Evolutionary conservation across 2,329 filamentous ascomycete genomes (phyloP).

Genomic region (Salinomyces thailandicus): DNA sequence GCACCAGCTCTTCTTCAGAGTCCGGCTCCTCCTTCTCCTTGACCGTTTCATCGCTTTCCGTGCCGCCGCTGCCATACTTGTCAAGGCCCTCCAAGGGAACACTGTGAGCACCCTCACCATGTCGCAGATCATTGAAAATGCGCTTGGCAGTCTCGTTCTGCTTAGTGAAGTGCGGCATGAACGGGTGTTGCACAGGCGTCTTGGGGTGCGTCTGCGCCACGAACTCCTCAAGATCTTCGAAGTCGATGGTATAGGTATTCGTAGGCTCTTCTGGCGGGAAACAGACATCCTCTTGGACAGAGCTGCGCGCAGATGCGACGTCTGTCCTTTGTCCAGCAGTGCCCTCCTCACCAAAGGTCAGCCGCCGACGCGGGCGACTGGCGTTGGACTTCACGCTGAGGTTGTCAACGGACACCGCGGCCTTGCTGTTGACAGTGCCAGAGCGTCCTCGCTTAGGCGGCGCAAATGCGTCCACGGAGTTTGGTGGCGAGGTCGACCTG

Average conservation of each 20-base stretch:
- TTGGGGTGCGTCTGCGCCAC: slow-evolving; percentile 50
- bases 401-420: slow-evolving; percentile 41
- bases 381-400: slow-evolving; percentile 58
- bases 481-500: slow-evolving; percentile 75
- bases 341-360: slow-evolving; percentile 50
- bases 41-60: not conserved
- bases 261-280: slow-evolving; percentile 73
- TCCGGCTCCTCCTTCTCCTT: slow-evolving; percentile 36
- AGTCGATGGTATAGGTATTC: slow-evolving; percentile 75
- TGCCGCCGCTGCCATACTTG: slow-evolving; percentile 22
- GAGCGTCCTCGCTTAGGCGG: slow-evolving; percentile 74
- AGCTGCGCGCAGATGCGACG: slow-evolving; percentile 53
- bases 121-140: slow-evolving; percentile 53
- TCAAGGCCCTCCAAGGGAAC: slow-evolving; percentile 16
- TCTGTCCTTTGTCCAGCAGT: slow-evolving; percentile 49
- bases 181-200: slow-evolving; percentile 35
- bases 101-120: slow-evolving; percentile 8
- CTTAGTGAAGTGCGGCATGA: slow-evolving; percentile 23
- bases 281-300: slow-evolving; percentile 78
- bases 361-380: slow-evolving; percentile 49
- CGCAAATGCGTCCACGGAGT: slow-evolving; percentile 95
- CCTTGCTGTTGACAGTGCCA: slow-evolving; percentile 53
- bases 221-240: slow-evolving; percentile 88
- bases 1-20: slow-evolving; percentile 17
- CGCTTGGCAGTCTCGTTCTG: slow-evolving; percentile 27